Evolutionary conservation across 192 early-diverging fungal genomes (phyloP).

Genomic region (Coemansia sp.): DNA sequence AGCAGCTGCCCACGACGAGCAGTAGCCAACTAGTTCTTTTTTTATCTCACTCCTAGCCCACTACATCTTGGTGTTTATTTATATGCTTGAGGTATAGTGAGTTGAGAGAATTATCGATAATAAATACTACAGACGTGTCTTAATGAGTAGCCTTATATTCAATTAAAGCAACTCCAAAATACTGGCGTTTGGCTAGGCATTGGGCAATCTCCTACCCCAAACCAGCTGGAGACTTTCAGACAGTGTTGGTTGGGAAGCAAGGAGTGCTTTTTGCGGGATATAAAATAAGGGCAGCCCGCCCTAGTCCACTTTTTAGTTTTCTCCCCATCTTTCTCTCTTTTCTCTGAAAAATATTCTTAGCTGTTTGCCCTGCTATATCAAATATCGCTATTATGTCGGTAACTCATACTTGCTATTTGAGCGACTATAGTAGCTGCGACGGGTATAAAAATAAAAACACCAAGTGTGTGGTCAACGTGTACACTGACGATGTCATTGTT

Average conservation of each 20-base stretch:
- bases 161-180: too few species aligned
- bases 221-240: background rate
- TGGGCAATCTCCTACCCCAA: background rate
- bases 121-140: too few species aligned
- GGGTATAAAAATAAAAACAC: background rate
- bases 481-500: background rate
- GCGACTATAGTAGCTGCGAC: background rate
- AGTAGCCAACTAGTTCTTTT: too few species aligned
- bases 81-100: too few species aligned
- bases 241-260: background rate
- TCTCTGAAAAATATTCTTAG: background rate
- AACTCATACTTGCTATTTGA: background rate
- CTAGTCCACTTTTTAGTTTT: background rate
- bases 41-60: too few species aligned
- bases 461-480: background rate
- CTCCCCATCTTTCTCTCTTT: background rate
- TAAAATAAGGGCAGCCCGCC: background rate
- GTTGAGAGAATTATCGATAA: too few species aligned
- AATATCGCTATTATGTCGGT: background rate
- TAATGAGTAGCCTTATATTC: too few species aligned
- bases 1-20: too few species aligned
- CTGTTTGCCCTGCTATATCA: background rate
- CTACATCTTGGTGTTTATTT: too few species aligned
- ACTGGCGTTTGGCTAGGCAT: background rate
- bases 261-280: background rate